phyloP scores from a whole-genome alignment of 2,329 filamentous ascomycete species.

The Botrytis medusae region DNA sequence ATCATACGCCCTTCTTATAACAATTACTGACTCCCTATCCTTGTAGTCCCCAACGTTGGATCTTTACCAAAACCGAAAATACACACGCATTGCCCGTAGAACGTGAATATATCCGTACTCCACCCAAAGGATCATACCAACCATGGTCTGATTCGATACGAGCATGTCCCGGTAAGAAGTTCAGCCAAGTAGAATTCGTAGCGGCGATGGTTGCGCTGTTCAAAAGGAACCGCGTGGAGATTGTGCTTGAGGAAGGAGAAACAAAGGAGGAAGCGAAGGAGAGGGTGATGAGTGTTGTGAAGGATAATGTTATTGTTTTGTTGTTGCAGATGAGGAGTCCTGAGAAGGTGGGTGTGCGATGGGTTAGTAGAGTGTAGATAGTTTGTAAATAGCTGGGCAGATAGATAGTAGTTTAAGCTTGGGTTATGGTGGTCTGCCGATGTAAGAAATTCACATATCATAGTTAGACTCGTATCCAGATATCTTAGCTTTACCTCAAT shows the following conservation, averaged over 20 bases:
- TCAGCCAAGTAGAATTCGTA: slow-evolving; percentile 32
- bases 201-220: slow-evolving; percentile 25
- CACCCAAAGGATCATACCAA: slow-evolving; percentile 23
- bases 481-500: too few species aligned
- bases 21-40: not conserved
- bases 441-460: too few species aligned
- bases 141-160: slow-evolving; percentile 28
- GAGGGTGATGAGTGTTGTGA: slow-evolving; percentile 24
- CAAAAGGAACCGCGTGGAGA: slow-evolving; percentile 18
- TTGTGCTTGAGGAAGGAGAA: slow-evolving; percentile 5
- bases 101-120: slow-evolving; percentile 7
- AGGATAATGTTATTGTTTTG: slow-evolving; percentile 25
- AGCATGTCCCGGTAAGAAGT: slow-evolving; percentile 31
- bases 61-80: not conserved
- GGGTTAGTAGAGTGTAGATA: slow-evolving; percentile 16
- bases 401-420: not conserved
- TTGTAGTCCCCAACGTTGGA: not conserved
- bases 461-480: too few species aligned
- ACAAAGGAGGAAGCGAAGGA: not conserved
- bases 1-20: too few species aligned
- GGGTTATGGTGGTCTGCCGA: not conserved
- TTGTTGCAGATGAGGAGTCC: slow-evolving; percentile 28
- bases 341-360: slow-evolving; percentile 26
- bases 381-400: not conserved
- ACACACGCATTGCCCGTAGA: not conserved